Base-by-base conservation (phyloP, 2,329 filamentous ascomycete species). In the Fusarium goolgardi region DNA sequence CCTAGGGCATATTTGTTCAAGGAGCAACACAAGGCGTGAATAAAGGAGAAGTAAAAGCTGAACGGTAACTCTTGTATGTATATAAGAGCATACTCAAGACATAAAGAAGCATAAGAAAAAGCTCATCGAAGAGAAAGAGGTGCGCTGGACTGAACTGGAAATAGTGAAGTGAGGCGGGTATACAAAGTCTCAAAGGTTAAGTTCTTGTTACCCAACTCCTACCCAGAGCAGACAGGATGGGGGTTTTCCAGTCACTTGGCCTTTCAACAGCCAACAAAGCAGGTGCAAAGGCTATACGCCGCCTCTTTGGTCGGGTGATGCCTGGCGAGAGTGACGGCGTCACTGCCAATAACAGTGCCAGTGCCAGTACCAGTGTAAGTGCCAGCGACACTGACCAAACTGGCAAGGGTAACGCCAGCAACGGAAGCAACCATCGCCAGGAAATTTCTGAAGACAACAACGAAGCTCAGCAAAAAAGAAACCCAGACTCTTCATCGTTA, bases 231-330 rank as follows among this genome's bases (percentile, higher is more conserved):
- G 44, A 62, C 37, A 50, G 23, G 12, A 77, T 77, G 70, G 59
- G 73, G 41, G 69, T 75, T 45, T 54, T 76, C 52, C 77, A 75
- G 63, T 74, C 71, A 46, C 54, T 76, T 11, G 67, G 75, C 43
- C 70, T 77, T 67, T 75, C 71, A 63, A 71, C 72, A 54, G 75
- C 75, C 69, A 76, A 71, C 60, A 71, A 71, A 56, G 75, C 72
- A 74, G 65, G 72, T 40, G 65, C 73, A 32, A 74, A 69, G 46
- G 70, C 71, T 34, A 55, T 79, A 20, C 77, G 77, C 21, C 74
- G 70, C 57, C 67, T 77, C 54, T 75, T 79, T 61, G 71, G 75
- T 12, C 72, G 75, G 39, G 63, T 59, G 53, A 56, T 67, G 67
- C 68, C 73, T 72, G 67, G 65, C 71, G 65, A 70, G 23, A 55